Evolutionary conservation across 352 stramenopile genomes (phyloP), one percentile per base, ranked within the genome.

Genomic region (Globisporangium abappressorium): DNA sequence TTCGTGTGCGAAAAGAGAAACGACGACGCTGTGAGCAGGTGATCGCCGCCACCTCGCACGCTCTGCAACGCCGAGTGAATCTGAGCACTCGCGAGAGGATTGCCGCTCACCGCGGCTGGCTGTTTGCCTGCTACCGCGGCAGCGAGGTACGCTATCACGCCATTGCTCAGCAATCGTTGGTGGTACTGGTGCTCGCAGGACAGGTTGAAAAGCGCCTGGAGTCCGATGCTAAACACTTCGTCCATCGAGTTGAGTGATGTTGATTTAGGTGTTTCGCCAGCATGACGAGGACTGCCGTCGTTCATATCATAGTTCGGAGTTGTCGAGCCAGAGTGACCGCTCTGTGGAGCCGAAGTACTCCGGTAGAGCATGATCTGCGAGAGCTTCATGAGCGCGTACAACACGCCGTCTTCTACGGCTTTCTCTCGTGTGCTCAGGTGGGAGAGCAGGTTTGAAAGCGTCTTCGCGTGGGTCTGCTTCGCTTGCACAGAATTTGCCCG

Each of bases 391-490:
- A 94, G 74, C 9, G 87, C 83, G 57, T 94, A 94, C 3, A 94
- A 66, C 20, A 92, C 87, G 0, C 87, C 87, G 30, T 93, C 83
- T 36, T 92, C 79, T 11, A 94, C 83, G 0, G 83, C 74, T 65
- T 92, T 83, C 11, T 79, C 66, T 0, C 87, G 73, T 2, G 82
- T 80, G 12, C 64, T 67, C 11, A 77, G 62, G 51, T 94, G 83
- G 4, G 83, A 92, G 0, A 94, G 70, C 8, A 94, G 28, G 46
- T 94, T 94, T 4, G 82, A 89, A 28, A 94, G 68, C 18, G 87
- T 94, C 64, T 93, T 93, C 57, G 82, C 83, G 56, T 94, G 87
- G 41, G 93, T 91, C 56, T 93, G 84, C 66, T 93, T 94, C 1
- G 87, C 78, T n/a, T 93, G 83, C 5, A 84, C 71, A 18, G 87